Evolutionary conservation across 176 grass and related monocot species (phyloP).

Genomic region (Guadua angustifolia): DNA sequence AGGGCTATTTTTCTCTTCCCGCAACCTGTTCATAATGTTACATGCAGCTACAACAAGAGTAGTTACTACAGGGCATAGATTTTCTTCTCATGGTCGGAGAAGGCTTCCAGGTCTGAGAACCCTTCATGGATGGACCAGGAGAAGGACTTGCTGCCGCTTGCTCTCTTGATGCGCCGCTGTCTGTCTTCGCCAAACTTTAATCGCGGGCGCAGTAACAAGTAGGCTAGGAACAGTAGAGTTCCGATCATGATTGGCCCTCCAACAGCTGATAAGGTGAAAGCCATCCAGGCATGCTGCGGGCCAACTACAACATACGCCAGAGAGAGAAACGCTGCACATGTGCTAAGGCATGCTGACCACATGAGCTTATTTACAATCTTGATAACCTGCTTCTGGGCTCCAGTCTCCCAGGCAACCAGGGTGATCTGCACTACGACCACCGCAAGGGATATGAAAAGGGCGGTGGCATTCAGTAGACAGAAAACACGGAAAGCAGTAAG

Average conservation of each 20-base stretch:
- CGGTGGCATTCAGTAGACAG: constrained; percentile 84
- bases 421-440: constrained; percentile 98
- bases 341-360: constrained; percentile 94
- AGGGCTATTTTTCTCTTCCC: constrained; percentile 18
- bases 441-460: constrained; percentile 94
- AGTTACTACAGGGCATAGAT: constrained; percentile 81
- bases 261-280: constrained; percentile 66
- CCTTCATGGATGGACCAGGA: constrained; percentile 82
- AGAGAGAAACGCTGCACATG: constrained; percentile 79
- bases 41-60: constrained; percentile 16
- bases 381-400: constrained; percentile 88
- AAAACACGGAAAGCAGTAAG: constrained; percentile 73
- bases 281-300: constrained; percentile 81
- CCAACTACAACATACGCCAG: constrained; percentile 95
- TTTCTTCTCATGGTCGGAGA: constrained; percentile 89
- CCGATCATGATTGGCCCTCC: constrained; percentile 94
- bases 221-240: constrained; percentile 81
- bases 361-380: constrained; percentile 96
- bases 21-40: constrained; percentile 29
- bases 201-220: constrained; percentile 73
- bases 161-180: constrained; percentile 78
- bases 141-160: constrained; percentile 89
- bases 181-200: constrained; percentile 79
- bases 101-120: constrained; percentile 79
- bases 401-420: constrained; percentile 94